phyloP scores from a whole-genome alignment of 2,329 filamentous ascomycete species.

The Macrophomina tecta region DNA sequence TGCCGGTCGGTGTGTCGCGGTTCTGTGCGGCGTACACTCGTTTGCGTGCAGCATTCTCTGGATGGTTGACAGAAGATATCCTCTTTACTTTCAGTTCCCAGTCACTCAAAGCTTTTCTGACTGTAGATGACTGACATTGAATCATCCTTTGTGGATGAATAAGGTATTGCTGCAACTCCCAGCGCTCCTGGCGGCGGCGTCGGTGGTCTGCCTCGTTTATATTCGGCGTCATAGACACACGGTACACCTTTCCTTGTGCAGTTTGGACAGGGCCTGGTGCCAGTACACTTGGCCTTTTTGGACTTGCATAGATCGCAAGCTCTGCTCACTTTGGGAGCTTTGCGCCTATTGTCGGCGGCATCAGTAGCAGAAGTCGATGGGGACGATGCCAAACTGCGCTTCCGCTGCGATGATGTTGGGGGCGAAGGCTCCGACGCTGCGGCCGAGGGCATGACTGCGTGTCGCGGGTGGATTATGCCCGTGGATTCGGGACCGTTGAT shows the following conservation, averaged over 20 bases:
- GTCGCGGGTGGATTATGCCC: background rate
- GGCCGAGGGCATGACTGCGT: background rate
- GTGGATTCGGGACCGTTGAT: background rate
- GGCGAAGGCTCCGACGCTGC: background rate
- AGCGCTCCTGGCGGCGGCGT: constrained; percentile 28
- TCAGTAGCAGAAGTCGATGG: background rate
- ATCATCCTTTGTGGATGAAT: background rate
- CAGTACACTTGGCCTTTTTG: constrained; percentile 40
- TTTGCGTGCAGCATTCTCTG: background rate
- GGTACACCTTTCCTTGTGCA: constrained; percentile 32
- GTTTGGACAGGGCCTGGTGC: constrained; percentile 37
- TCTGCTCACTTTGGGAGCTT: constrained; percentile 37
- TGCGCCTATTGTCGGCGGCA: background rate
- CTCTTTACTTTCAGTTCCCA: background rate
- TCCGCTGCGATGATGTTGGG: background rate
- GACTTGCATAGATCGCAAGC: constrained; percentile 41
- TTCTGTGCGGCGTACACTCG: background rate
- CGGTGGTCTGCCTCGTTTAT: constrained; percentile 37
- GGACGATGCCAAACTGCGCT: background rate
- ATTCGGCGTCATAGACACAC: constrained; percentile 37
- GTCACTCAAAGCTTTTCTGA: no score
- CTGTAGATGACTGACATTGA: background rate
- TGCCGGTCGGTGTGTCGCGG: background rate
- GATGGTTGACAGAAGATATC: background rate
- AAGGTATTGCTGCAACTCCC: no score